Base-by-base conservation (phyloP, 768 basidiomycete genomes). In the Termitomyces titanicus region DNA sequence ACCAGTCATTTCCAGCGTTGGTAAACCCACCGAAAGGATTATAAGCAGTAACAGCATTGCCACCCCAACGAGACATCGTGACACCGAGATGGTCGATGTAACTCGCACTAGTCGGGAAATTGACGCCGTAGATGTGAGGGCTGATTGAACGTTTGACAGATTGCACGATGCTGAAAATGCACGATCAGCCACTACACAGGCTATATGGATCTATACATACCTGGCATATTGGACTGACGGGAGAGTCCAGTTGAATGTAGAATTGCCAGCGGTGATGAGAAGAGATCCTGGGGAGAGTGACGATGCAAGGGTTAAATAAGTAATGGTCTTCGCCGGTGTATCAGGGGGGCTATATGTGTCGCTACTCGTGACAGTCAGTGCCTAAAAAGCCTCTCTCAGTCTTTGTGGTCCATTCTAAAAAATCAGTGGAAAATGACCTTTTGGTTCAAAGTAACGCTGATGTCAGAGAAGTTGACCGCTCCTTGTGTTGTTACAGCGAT, bases 1-100 rank as follows among this genome's bases (percentile, higher is more conserved):
- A 82, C 80, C 80, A 82, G 56, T 82, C 80, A 34, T 68, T 73
- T 40, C 79, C 80, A 6, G 80, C 80, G 53, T 81, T 81, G 3
- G 79, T 81, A 59, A 79, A 80, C 20, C 70, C 70, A 17, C 78
- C 79, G 49, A 72, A 68, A 2, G 78, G 78, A 56, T 82, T 82
- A 63, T 82, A 82, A 4, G 80, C 77, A 5, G 79, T 82, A 5
- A 79, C 79, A 20, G 80, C 78, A 54, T 79, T 80, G 39, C 80
- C 80, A 51, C 80, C 80, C 80, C 80, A 81, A 39, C 80, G 76
- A 46, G 74, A 74, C 48, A 81, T 70, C 7, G 79, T 75, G 7
- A 79, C 70, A 48, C 81, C 81, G 18, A 82, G 69, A 52, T 76
- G 68, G 35, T 76, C 60, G 56, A 83, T 74, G 62, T 80, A 80